Conservation (phyloP, 1,284 basidiomycete genomes). For the Microstroma glucosiphilum region DNA sequence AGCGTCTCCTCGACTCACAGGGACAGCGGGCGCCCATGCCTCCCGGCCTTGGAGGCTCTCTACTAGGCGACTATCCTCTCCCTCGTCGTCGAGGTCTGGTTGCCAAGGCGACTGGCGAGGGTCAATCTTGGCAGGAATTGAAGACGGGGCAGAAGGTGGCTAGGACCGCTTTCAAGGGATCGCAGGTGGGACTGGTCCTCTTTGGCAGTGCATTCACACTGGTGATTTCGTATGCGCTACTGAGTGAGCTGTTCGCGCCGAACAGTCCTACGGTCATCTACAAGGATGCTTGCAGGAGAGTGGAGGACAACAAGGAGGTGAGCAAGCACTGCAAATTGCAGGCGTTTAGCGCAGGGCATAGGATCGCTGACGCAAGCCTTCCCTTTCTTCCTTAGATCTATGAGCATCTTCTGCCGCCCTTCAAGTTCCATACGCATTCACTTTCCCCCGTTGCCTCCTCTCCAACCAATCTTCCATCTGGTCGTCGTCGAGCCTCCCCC, state of each 20-base stretch:
- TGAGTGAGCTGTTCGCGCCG: slow-evolving; percentile 80
- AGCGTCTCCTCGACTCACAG: neutral
- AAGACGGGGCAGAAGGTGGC: neutral
- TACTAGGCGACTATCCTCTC: neutral
- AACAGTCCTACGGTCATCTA: slow-evolving; percentile 88
- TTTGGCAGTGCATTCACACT: slow-evolving; percentile 59
- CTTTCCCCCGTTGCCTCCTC: slow-evolving; percentile 16
- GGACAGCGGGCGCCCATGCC: neutral
- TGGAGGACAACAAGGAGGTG: slow-evolving; percentile 62
- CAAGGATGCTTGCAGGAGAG: slow-evolving; percentile 74
- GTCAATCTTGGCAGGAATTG: neutral
- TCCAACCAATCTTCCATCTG: slow-evolving; percentile 20
- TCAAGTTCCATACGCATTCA: slow-evolving; percentile 35
- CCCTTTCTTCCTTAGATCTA: slow-evolving; percentile 12
- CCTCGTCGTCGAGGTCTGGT: slow-evolving; percentile 1
- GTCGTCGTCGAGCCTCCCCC: slow-evolving; percentile 19
- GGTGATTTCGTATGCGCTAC: slow-evolving; percentile 71
- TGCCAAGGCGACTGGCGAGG: slow-evolving; percentile 1
- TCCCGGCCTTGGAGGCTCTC: neutral
- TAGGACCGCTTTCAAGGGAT: slow-evolving; percentile 45
- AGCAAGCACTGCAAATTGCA: neutral
- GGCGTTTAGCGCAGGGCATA: neutral
- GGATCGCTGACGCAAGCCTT: neutral
- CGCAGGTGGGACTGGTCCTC: slow-evolving; percentile 74
- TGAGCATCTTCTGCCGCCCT: slow-evolving; percentile 33